Percentiles rank a stretch among this genome's conserved stretches.
These are phyloP conservation scores for Holtermanniella nyarrowii DNA, from an alignment of 768 basidiomycete species.

Conservation along the genomic window DNA sequence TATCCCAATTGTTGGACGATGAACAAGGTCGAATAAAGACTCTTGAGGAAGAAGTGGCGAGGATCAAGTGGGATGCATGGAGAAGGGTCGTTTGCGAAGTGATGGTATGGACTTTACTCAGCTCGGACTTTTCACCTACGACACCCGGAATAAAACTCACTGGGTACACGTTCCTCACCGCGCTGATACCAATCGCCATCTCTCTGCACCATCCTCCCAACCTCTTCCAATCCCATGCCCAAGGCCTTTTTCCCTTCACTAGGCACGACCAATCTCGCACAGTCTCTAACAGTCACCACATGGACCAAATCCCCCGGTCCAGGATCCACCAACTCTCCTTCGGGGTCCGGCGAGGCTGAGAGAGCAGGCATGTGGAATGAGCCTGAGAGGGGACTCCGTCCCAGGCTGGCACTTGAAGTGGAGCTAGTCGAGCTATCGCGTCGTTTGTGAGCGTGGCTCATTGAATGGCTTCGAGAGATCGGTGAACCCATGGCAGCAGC, in stretches of 20 bases:
- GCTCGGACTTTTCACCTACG: not conserved
- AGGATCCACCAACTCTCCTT: not conserved
- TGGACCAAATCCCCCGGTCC: conserved; percentile 9
- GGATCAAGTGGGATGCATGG: conserved; percentile 24
- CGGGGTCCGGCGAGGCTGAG: conserved; percentile 6
- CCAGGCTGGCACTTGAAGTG: conserved; percentile 4
- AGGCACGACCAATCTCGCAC: conserved; percentile 20
- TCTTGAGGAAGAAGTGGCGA: conserved; percentile 24
- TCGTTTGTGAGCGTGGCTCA: not conserved
- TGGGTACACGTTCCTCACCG: conserved; percentile 26
- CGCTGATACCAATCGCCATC: conserved; percentile 16
- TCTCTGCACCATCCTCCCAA: conserved; percentile 14
- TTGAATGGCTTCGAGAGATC: not conserved
- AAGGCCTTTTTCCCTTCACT: conserved; percentile 22
- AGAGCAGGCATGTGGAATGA: conserved; percentile 6
- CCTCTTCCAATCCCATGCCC: conserved; percentile 20
- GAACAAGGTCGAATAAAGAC: conserved; percentile 13
- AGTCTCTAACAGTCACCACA: conserved; percentile 20
- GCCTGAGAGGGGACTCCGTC: no score
- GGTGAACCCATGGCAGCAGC: not conserved
- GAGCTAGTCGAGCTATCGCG: not conserved
- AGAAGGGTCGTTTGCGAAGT: conserved; percentile 15
- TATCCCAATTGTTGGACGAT: not conserved
- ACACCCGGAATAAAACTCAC: conserved; percentile 6
- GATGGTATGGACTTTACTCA: conserved; percentile 21